Conservation (phyloP, 345 rosid genomes). For the Noccaea caerulescens region DNA sequence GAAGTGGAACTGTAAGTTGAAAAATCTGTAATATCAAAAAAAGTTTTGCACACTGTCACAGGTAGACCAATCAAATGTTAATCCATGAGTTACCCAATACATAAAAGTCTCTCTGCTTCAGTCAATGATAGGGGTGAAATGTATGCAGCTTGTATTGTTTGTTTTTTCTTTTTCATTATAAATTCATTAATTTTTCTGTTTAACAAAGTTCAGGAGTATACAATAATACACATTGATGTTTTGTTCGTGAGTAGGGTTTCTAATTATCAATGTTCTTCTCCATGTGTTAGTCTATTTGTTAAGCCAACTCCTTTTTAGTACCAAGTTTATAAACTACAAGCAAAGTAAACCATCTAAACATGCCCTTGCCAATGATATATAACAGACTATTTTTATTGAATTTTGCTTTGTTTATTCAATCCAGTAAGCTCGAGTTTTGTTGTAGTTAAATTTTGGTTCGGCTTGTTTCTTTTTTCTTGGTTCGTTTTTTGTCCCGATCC, state of each 20-base stretch:
- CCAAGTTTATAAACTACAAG: not conserved
- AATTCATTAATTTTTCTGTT: slow-evolving; percentile 37
- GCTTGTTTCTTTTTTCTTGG: no score
- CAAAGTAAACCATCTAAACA: not conserved
- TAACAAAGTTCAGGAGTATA: slow-evolving; percentile 18
- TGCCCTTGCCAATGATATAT: not conserved
- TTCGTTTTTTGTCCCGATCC: no score
- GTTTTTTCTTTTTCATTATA: not conserved
- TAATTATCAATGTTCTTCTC: not conserved
- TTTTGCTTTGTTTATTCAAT: no score
- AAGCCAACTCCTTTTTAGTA: not conserved
- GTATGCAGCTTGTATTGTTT: slow-evolving; percentile 36
- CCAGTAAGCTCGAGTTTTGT: no score
- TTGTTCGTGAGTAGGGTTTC: not conserved
- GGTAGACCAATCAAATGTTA: slow-evolving; percentile 38
- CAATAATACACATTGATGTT: slow-evolving; percentile 24
- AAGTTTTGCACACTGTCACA: slow-evolving; percentile 34
- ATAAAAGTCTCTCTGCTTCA: slow-evolving; percentile 11
- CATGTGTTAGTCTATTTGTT: not conserved
- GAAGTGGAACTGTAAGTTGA: slow-evolving; percentile 83
- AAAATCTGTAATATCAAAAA: slow-evolving; percentile 34
- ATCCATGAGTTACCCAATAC: slow-evolving; percentile 44
- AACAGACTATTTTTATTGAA: no score
- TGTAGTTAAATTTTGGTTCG: no score
- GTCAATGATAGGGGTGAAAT: slow-evolving; percentile 29